Percentiles rank a stretch among this genome's conserved stretches.
phyloP scores from a whole-genome alignment of 441 rosid genomes.

The Jatropha multifida region DNA sequence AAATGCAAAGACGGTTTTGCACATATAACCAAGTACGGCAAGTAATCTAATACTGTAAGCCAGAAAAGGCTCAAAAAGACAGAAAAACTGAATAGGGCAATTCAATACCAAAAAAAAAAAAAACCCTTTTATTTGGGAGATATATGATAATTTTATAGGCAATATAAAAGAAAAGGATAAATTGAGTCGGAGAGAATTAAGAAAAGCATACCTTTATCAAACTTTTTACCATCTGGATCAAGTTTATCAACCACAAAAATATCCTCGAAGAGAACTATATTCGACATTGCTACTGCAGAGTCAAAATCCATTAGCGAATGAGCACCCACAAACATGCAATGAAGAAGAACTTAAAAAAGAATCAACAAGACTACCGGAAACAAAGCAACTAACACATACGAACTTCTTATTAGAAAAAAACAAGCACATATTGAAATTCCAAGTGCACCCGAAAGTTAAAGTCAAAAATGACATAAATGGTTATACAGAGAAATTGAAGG shows the following conservation, averaged over 20 bases:
- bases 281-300: constrained; percentile 27
- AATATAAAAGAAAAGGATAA: not conserved
- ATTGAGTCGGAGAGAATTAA: not conserved
- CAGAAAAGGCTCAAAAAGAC: not conserved
- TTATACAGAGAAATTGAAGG: not conserved
- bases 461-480: too few relatives aligned
- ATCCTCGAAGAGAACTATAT: constrained; percentile 42
- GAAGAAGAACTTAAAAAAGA: not conserved
- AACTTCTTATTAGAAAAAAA: too few relatives aligned
- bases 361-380: not conserved
- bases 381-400: not conserved
- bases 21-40: not conserved
- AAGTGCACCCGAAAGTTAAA: too few relatives aligned
- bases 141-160: not conserved
- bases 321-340: not conserved
- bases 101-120: not conserved
- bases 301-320: not conserved
- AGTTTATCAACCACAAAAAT: constrained; percentile 54
- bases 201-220: constrained; percentile 52
- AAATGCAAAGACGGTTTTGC: not conserved
- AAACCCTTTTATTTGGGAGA: not conserved
- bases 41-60: not conserved
- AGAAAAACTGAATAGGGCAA: not conserved
- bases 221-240: constrained; percentile 70
- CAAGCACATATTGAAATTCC: too few relatives aligned